A percentile compares a stretch with the other conserved stretches of the same genome.
phyloP scores from a whole-genome alignment of 164 flowering plant species.

The Dillenia turbinata region DNA sequence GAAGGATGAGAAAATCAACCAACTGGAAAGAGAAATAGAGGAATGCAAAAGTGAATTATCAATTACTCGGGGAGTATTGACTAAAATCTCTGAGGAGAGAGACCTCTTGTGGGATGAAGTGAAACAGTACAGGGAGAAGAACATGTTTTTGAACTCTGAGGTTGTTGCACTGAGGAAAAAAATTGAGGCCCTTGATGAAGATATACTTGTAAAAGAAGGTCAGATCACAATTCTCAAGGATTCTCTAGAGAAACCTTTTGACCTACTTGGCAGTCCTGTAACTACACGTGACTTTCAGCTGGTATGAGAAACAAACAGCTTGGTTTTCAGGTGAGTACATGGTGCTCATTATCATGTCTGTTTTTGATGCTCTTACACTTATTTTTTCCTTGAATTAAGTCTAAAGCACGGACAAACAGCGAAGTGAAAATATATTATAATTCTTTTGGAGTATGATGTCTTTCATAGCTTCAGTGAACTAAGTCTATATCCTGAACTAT shows the following conservation, averaged over 20 bases:
- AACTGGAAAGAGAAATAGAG: conserved; percentile 49
- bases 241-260: conserved; percentile 43
- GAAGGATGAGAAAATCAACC: conserved; percentile 68
- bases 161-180: conserved; percentile 57
- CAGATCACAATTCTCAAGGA: conserved; percentile 84
- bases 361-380: no score
- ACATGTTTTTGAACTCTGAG: conserved; percentile 72
- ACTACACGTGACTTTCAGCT: conserved; percentile 30
- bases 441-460: no score
- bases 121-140: conserved; percentile 72
- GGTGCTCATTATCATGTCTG: no score
- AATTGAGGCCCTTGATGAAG: conserved; percentile 78
- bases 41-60: conserved; percentile 56
- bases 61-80: conserved; percentile 40
- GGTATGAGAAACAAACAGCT: conserved; percentile 14
- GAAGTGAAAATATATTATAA: no score
- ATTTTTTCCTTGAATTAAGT: no score
- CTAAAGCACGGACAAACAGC: no score
- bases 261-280: conserved; percentile 57
- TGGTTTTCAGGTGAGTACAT: no score
- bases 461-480: no score
- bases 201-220: conserved; percentile 82
- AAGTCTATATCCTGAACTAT: no score
- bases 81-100: conserved; percentile 73
- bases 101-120: conserved; percentile 85